Percentiles rank a stretch among this genome's conserved stretches.
Evolutionary conservation across 306 rosid genomes (phyloP).

Genomic region (Cucurbita ficifolia): DNA sequence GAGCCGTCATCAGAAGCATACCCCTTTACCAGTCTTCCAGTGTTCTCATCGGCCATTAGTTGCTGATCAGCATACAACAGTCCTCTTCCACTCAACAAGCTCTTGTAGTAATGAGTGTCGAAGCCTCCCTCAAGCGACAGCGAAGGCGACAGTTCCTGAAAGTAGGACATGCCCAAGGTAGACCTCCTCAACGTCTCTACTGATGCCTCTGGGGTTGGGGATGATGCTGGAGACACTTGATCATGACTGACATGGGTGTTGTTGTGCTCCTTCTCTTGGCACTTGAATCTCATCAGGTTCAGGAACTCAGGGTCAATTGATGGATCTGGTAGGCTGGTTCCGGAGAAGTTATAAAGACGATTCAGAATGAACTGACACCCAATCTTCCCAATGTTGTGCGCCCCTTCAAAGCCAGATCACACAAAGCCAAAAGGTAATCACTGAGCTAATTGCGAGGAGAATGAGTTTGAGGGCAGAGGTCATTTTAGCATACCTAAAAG

Average conservation of each 20-base stretch:
- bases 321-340: slow-evolving; percentile 60
- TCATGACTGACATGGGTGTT: background rate
- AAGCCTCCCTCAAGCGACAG: slow-evolving; percentile 41
- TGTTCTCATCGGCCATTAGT: slow-evolving; percentile 46
- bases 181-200: slow-evolving; percentile 14
- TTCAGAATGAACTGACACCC: slow-evolving; percentile 50
- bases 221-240: slow-evolving; percentile 7
- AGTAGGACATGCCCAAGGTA: slow-evolving; percentile 22
- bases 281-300: slow-evolving; percentile 30
- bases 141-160: slow-evolving; percentile 30
- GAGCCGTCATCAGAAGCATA: slow-evolving; percentile 73
- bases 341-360: slow-evolving; percentile 52
- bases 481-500: slow-evolving; percentile 41
- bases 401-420: slow-evolving; percentile 35
- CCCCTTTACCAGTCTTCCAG: slow-evolving; percentile 44
- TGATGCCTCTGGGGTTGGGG: slow-evolving; percentile 1
- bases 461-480: background rate
- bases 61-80: slow-evolving; percentile 79
- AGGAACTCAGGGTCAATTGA: slow-evolving; percentile 45
- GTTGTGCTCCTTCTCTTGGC: slow-evolving; percentile 16
- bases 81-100: slow-evolving; percentile 61
- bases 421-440: background rate
- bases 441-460: background rate
- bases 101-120: slow-evolving; percentile 50
- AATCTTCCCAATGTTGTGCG: slow-evolving; percentile 68